phyloP scores from a whole-genome alignment of 1,139 yeast genomes.

The Geotrichum candidum region DNA sequence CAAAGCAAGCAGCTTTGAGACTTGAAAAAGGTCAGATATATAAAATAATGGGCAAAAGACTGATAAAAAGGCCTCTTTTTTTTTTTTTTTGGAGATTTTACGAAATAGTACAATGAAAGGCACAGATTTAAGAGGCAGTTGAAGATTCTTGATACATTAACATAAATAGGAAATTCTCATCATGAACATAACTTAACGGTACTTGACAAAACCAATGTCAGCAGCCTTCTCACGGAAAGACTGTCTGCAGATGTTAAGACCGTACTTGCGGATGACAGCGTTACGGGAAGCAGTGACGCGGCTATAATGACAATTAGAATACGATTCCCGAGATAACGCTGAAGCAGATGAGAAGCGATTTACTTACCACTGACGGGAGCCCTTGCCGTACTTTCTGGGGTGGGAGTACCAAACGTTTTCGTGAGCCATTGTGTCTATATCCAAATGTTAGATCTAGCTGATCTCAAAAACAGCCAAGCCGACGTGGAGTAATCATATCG shows the following conservation, averaged over 20 bases:
- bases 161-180: constrained; percentile 4
- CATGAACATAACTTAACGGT: constrained; percentile 53
- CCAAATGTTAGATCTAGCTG: not conserved
- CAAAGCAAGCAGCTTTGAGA: not conserved
- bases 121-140: not conserved
- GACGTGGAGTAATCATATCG: not conserved
- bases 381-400: constrained; percentile 99
- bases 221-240: constrained; percentile 99
- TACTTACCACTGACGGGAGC: constrained; percentile 87
- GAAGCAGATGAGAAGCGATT: not conserved
- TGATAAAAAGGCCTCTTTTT: not conserved
- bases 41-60: not conserved
- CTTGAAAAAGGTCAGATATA: not conserved
- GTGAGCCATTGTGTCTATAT: constrained; percentile 80
- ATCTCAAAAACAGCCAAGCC: not conserved
- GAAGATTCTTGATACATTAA: constrained; percentile 4
- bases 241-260: constrained; percentile 99
- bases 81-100: not conserved
- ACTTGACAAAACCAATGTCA: constrained; percentile 99
- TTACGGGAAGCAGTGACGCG: constrained; percentile 98
- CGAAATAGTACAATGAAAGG: not conserved
- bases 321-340: not conserved
- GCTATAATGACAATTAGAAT: constrained; percentile 30
- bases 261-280: constrained; percentile 99
- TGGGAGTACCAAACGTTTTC: constrained; percentile 99